Percentiles rank a stretch among this genome's conserved stretches.
Conservation (phyloP, 768 basidiomycete species). For the Kwoniella sp. region DNA sequence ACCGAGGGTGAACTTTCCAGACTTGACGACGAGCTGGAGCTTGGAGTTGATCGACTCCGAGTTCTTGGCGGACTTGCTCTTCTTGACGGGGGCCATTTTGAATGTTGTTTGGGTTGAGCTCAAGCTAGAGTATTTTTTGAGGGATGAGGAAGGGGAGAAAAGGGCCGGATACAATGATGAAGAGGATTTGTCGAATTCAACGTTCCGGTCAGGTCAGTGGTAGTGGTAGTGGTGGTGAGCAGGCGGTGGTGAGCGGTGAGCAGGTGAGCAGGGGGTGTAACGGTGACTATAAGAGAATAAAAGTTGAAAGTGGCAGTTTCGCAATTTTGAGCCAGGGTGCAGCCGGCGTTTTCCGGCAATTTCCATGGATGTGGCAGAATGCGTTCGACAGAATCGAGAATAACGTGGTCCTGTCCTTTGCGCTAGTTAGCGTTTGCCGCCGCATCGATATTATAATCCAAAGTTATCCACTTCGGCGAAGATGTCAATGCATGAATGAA, state of each 20-base stretch:
- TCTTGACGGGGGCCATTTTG: conserved; percentile 89
- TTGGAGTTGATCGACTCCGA: conserved; percentile 90
- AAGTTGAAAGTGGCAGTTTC: conserved; percentile 31
- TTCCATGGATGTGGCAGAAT: conserved; percentile 21
- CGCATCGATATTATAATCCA: too few relatives aligned
- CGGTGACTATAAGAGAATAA: too few relatives aligned
- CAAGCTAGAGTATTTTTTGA: conserved; percentile 2
- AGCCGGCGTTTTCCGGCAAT: conserved; percentile 11
- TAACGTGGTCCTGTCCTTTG: conserved; percentile 5
- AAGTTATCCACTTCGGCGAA: too few relatives aligned
- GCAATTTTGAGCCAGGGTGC: conserved; percentile 2
- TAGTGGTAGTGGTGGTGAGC: conserved; percentile 21
- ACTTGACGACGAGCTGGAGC: conserved; percentile 93
- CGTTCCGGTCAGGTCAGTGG: background rate
- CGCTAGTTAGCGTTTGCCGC: too few relatives aligned
- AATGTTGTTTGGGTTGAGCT: conserved; percentile 3
- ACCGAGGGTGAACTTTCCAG: conserved; percentile 93
- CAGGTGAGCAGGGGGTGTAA: background rate
- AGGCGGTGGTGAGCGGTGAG: conserved; percentile 1
- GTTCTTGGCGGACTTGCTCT: conserved; percentile 89
- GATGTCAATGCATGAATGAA: too few relatives aligned
- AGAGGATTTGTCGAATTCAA: background rate
- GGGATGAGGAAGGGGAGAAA: conserved; percentile 10
- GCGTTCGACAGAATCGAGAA: too few relatives aligned
- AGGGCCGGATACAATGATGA: conserved; percentile 3